phyloP scores from a whole-genome alignment of 768 basidiomycete genomes.

The Udeniomyces megalosporus region DNA sequence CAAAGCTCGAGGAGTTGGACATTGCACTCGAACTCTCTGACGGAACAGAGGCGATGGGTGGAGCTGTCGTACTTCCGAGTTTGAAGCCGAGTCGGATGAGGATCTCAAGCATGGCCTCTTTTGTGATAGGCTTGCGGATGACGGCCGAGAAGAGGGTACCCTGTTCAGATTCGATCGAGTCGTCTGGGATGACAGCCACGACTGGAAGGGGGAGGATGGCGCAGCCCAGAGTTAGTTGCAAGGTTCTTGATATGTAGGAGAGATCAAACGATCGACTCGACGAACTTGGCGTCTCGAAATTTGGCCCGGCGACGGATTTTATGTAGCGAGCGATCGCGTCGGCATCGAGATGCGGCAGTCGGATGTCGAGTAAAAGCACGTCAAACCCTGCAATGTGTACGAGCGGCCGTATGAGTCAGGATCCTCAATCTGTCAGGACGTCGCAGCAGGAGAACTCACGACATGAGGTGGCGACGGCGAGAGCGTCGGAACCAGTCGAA shows the following conservation, averaged over 20 bases:
- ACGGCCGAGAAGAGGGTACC: conserved; percentile 33
- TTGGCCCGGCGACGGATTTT: conserved; percentile 90
- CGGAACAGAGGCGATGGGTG: too few relatives aligned
- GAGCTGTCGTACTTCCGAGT: neutral
- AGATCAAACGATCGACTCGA: neutral
- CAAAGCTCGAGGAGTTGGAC: too few relatives aligned
- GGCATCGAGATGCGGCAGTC: conserved; percentile 92
- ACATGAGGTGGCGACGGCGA: conserved; percentile 92
- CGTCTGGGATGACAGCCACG: conserved; percentile 27
- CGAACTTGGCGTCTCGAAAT: conserved; percentile 64
- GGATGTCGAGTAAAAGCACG: conserved; percentile 83
- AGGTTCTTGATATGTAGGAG: neutral
- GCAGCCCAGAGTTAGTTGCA: neutral
- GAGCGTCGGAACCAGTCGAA: conserved; percentile 88
- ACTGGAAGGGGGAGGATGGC: conserved; percentile 18
- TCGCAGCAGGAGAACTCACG: conserved; percentile 42
- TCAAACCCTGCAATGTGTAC: conserved; percentile 93
- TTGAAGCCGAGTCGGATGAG: conserved; percentile 15
- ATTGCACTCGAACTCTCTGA: too few relatives aligned
- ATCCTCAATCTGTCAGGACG: neutral
- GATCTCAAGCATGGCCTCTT: conserved; percentile 56
- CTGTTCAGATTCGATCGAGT: conserved; percentile 12
- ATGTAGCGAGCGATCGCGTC: conserved; percentile 94
- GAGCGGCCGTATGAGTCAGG: too few relatives aligned
- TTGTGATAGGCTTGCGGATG: conserved; percentile 76